Evolutionary conservation across 352 stramenopile species (phyloP), one percentile per base, ranked within the genome.

Genomic region (Globisporangium echinulatum): DNA sequence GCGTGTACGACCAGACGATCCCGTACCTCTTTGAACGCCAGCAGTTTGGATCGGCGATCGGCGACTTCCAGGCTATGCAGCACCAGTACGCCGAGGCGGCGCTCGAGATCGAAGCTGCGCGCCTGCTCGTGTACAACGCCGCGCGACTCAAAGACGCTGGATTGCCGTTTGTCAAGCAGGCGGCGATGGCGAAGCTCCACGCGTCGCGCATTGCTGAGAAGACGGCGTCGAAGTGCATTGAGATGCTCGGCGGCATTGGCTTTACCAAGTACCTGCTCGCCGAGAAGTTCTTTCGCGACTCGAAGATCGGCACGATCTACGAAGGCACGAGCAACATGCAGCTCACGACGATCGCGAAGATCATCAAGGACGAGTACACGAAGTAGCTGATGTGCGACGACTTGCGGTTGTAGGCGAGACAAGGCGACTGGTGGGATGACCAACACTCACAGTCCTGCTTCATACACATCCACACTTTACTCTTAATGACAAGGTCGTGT

Each of bases 261-360:
- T 98, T 98, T 65, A 98, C 91, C 13, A 96, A 97, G 72, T 87
- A 97, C 52, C 67, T 98, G 40, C 63, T 97, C 9, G 92, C 89
- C 0, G 96, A 99, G 66, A 98, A 98, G 66, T 98, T 98, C 65
- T 99, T 92, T 69, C 88, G 96, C 57, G 96, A 99, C 71, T 97
- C 93, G 66, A 98, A 98, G 74, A 98, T 99, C 63, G 95, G 95
- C 50, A 82, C 85, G 25, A 99, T 99, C 58, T 99, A 99, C 77
- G 96, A 98, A 76, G 96, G 96, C 25, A 99, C 95, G 10, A 97
- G 83, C 68, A 98, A 98, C 72, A 98, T 99, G 82, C 94, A 98
- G 85, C 88, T 98, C 46, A 92, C 81, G 53, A 97, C 88, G 10
- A 97, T 97, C 61, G 88, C 90, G 52, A 97, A 96, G 70, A 63